Percentiles rank a stretch among this genome's conserved stretches.
phyloP scores from a whole-genome alignment of 2,329 filamentous ascomycete genomes.

The Botryotinia convoluta region DNA sequence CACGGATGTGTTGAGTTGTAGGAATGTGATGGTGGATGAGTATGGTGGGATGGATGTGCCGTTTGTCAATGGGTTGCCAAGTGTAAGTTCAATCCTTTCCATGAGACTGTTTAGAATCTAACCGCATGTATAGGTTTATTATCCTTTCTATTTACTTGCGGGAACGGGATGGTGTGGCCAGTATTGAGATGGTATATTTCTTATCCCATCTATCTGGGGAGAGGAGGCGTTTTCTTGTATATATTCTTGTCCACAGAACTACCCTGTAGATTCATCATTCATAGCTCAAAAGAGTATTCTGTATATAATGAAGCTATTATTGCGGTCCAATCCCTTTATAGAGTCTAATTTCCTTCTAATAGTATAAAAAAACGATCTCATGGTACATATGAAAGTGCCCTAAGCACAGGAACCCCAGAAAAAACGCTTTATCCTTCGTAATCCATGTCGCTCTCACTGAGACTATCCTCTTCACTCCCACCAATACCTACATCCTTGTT shows the following conservation, averaged over 20 bases:
- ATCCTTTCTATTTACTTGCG: background rate
- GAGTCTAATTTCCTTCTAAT: rapidly evolving
- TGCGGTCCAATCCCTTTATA: rapidly evolving
- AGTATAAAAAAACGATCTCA: background rate
- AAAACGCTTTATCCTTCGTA: background rate
- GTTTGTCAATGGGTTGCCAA: constrained; percentile 11
- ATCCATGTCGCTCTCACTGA: background rate
- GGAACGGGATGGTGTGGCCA: background rate
- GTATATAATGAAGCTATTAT: background rate
- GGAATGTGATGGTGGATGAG: constrained; percentile 5
- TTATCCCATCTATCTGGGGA: background rate
- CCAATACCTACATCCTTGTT: background rate
- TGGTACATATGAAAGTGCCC: background rate
- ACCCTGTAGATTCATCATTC: rapidly evolving
- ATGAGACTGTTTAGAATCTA: background rate
- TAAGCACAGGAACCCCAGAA: background rate
- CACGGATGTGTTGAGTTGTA: constrained; percentile 26
- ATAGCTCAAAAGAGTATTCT: background rate
- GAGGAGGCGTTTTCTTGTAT: background rate
- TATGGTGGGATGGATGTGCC: constrained; percentile 14
- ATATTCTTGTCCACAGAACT: background rate
- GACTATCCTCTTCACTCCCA: background rate
- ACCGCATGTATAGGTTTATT: background rate
- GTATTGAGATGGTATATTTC: background rate
- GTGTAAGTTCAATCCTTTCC: background rate